Base-by-base conservation (phyloP, 139 green algal species). In the Picochlorum sp. region DNA sequence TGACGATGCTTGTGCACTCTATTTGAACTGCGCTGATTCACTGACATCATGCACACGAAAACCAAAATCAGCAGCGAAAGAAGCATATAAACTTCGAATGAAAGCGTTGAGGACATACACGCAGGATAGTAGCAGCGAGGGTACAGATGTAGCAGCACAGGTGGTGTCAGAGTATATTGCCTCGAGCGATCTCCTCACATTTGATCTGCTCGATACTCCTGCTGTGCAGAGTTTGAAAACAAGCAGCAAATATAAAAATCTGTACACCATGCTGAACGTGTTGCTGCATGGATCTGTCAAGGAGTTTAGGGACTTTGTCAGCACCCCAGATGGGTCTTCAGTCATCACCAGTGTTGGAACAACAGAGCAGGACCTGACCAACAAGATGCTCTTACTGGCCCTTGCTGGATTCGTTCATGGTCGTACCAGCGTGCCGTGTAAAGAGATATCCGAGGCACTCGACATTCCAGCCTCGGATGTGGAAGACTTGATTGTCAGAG, bases 401-500 rank as follows among this genome's bases (percentile, higher is more conserved):
- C 64, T 78, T n/a, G 62, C 62, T 50, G 71, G 71, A 21, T 54
- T 78, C 23, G 71, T 66, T 20, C 58, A 74, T 56, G 65, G 51
- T 30, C 26, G 30, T 4, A 14, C 44, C 2, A 38, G 21, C 23
- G n/a, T 78, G 10, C 59, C 37, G 7, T 78, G 70, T 51, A 49
- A 51, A 20, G 58, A 78, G 21, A 69, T 77, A 28, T 50, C 34
- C 10, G 14, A 14, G 3, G 30, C 61, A 11, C 54, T 79, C 54
- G 62, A 46, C 6, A 30, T 78, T 41, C 18, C 16, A 18, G 49
- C 37, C 1, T 54, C 15, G 4, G 76, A 85, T 58, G 79, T 84
- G 38, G 79, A 85, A 72, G 49, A 34, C 6, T 68, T 64, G 37
- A 59, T 85, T 34, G 73, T 85, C 38, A 54, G 64, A 50, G 79